These are phyloP conservation scores for Tetrahymena malaccensis DNA, from an alignment of 73 alveolate genomes.

Conservation along the genomic window DNA sequence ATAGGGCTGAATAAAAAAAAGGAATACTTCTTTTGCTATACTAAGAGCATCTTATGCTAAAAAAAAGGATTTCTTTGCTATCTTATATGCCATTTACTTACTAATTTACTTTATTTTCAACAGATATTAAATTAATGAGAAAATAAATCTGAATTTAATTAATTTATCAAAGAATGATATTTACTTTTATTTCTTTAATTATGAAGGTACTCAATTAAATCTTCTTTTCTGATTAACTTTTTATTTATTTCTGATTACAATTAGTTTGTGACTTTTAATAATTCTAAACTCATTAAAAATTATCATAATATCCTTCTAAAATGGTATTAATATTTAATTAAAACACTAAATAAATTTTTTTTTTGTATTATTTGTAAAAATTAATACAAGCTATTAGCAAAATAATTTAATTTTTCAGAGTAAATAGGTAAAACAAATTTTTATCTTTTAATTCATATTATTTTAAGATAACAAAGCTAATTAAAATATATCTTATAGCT, in stretches of 20 bases:
- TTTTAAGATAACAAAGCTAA: too few species aligned
- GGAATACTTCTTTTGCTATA: not conserved
- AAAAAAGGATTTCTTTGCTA: not conserved
- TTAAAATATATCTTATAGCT: too few species aligned
- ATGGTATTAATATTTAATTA: not conserved
- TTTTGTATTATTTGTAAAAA: too few species aligned
- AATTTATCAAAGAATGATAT: not conserved
- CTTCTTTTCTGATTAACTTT: not conserved
- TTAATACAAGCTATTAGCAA: not conserved
- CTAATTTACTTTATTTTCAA: not conserved
- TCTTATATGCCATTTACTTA: not conserved
- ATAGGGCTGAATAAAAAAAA: not conserved
- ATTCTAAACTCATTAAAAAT: not conserved
- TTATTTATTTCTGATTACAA: not conserved
- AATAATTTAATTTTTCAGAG: too few species aligned
- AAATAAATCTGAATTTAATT: too few species aligned
- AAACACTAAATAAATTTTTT: too few species aligned
- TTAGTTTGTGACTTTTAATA: not conserved
- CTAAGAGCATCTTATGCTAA: not conserved
- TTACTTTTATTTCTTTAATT: not conserved
- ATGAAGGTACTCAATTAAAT: not conserved
- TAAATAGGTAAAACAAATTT: too few species aligned
- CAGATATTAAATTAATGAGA: not conserved
- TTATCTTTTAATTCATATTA: too few species aligned
- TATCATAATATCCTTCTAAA: not conserved